These are phyloP conservation scores for Backusella mclennaniae DNA, from an alignment of 192 early-diverging fungal genomes.

Conservation along the genomic window DNA sequence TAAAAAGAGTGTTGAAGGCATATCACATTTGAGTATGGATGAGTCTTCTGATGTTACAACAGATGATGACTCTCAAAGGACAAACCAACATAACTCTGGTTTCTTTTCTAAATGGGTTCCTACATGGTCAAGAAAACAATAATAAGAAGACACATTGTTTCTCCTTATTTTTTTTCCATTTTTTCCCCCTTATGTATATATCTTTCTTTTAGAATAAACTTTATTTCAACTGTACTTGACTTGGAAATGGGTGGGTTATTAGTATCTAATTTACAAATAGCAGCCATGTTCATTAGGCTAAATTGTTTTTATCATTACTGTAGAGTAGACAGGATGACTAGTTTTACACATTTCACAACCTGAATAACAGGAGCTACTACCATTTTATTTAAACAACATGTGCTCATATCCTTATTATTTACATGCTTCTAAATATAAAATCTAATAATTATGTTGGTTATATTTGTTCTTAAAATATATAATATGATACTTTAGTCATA, in stretches of 20 bases:
- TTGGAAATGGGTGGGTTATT: neutral
- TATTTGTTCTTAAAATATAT: neutral
- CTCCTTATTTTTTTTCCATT: neutral
- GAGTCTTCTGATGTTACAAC: constrained; percentile 2
- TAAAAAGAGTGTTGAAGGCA: constrained; percentile 18
- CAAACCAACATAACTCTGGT: neutral
- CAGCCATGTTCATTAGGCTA: neutral
- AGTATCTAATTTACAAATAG: neutral
- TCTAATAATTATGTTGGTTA: neutral
- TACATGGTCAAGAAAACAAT: constrained; percentile 13
- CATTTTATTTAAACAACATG: neutral
- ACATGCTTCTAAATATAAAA: neutral
- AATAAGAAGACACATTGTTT: neutral
- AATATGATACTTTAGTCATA: neutral
- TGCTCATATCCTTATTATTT: neutral
- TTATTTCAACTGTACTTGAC: neutral
- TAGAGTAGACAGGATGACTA: neutral
- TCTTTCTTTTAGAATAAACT: neutral
- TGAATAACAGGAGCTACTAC: neutral
- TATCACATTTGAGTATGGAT: neutral
- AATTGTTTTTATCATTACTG: neutral
- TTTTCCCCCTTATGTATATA: neutral
- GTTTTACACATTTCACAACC: neutral
- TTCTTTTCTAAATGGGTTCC: constrained; percentile 15
- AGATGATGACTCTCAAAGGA: constrained; percentile 2